phyloP scores from a whole-genome alignment of 768 basidiomycete species.

The Naematelia encephala region DNA sequence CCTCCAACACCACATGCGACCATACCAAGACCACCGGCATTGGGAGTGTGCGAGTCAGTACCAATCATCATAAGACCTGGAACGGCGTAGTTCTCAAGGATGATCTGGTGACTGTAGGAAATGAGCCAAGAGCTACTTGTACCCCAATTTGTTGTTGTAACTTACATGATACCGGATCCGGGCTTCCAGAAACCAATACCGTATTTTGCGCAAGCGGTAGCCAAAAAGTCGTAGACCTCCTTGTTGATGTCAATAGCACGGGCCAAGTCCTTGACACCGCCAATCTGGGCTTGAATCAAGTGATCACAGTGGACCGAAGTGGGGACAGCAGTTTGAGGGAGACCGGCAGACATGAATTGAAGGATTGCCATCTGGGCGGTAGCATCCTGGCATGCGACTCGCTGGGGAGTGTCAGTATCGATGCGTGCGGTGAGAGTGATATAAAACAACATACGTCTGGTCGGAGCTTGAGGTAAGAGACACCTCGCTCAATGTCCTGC shows the following conservation, averaged over 20 bases:
- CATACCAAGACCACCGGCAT: conserved; percentile 99
- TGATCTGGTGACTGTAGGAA: conserved; percentile 71
- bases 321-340: conserved; percentile 95
- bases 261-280: conserved; percentile 87
- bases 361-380: conserved; percentile 89
- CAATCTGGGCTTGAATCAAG: conserved; percentile 94
- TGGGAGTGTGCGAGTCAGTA: conserved; percentile 98
- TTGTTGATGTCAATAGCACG: conserved; percentile 90
- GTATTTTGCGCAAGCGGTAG: conserved; percentile 93
- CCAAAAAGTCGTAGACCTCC: conserved; percentile 99
- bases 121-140: neutral
- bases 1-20: conserved; percentile 98
- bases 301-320: conserved; percentile 99
- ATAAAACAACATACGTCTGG: conserved; percentile 72
- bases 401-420: conserved; percentile 37
- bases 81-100: conserved; percentile 99
- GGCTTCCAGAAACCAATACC: conserved; percentile 99
- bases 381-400: conserved; percentile 56
- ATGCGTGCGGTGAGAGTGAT: neutral
- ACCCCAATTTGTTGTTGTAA: conserved; percentile 12
- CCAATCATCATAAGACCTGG: conserved; percentile 99
- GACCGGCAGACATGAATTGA: conserved; percentile 99
- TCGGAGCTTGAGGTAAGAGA: conserved; percentile 93
- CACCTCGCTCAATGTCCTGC: conserved; percentile 67
- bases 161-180: conserved; percentile 87